Evolutionary conservation across 2,329 filamentous ascomycete genomes (phyloP).

Genomic region (Sporothrix pallida): DNA sequence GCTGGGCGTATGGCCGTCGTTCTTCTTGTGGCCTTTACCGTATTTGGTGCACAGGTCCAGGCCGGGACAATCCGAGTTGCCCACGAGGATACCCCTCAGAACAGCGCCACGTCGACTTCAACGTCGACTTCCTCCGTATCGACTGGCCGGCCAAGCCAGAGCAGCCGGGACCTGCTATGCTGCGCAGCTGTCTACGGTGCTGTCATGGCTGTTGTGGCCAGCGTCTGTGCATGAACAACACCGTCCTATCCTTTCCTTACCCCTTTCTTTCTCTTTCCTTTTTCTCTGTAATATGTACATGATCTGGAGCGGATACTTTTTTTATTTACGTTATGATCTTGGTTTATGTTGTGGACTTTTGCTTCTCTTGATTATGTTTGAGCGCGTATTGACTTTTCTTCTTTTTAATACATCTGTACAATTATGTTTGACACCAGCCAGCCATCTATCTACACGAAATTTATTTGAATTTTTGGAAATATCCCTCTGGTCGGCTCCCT

Average conservation of each 20-base stretch:
- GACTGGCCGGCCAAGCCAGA: not conserved
- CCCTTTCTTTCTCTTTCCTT: too few species aligned
- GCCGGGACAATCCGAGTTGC: conserved; percentile 23
- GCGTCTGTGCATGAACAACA: not conserved
- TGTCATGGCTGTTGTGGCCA: conserved; percentile 36
- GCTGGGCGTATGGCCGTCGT: conserved; percentile 64
- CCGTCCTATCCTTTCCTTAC: too few species aligned
- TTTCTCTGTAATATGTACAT: conserved; percentile 2
- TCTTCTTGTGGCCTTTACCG: conserved; percentile 56
- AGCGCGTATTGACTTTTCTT: not conserved
- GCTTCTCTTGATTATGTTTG: not conserved
- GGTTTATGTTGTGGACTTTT: not conserved
- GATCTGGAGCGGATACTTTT: not conserved
- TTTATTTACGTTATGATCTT: not conserved
- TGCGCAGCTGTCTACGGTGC: conserved; percentile 35
- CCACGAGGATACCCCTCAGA: not conserved
- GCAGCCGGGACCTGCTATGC: conserved; percentile 32
- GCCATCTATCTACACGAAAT: too few species aligned
- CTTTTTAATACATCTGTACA: not conserved
- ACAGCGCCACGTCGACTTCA: not conserved
- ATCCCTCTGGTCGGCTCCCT: too few species aligned
- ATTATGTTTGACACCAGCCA: not conserved
- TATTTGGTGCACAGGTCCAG: conserved; percentile 39
- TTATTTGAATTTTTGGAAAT: too few species aligned
- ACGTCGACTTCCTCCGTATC: too few species aligned